Conservation (phyloP, 768 basidiomycete genomes). For the Lactarius indigo region DNA sequence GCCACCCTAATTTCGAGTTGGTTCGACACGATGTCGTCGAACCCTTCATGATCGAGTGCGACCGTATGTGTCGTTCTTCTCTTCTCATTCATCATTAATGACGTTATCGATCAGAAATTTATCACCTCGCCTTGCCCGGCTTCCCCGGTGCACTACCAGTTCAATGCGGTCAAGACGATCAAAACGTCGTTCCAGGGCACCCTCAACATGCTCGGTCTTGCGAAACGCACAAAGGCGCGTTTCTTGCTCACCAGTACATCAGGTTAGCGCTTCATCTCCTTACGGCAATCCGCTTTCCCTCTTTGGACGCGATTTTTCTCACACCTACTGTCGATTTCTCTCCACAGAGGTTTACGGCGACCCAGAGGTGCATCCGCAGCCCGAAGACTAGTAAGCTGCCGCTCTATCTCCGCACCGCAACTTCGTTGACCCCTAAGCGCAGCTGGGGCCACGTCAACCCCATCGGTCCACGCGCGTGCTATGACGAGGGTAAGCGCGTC, state of each 20-base stretch:
- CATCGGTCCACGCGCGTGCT: slow-evolving; percentile 97
- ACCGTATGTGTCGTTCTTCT: slow-evolving; percentile 57
- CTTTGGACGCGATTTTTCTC: not conserved
- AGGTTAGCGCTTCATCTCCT: slow-evolving; percentile 43
- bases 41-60: slow-evolving; percentile 98
- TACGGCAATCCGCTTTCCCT: not conserved
- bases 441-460: slow-evolving; percentile 99
- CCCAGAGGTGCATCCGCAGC: slow-evolving; percentile 96
- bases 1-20: slow-evolving; percentile 98
- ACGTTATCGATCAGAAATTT: slow-evolving; percentile 64
- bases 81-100: not conserved
- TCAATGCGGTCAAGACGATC: slow-evolving; percentile 96
- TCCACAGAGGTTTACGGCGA: slow-evolving; percentile 91
- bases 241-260: slow-evolving; percentile 97
- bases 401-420: slow-evolving; percentile 11
- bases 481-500: slow-evolving; percentile 99
- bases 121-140: slow-evolving; percentile 99
- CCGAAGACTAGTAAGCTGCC: slow-evolving; percentile 81
- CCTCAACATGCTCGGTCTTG: slow-evolving; percentile 96
- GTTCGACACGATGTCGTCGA: slow-evolving; percentile 97
- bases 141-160: slow-evolving; percentile 96
- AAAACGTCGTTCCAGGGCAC: slow-evolving; percentile 99
- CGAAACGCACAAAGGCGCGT: slow-evolving; percentile 94
- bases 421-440: not conserved
- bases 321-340: not conserved